These are phyloP conservation scores for Aspergillus campestris DNA, from an alignment of 495 filamentous ascomycete genomes.

Conservation along the genomic window DNA sequence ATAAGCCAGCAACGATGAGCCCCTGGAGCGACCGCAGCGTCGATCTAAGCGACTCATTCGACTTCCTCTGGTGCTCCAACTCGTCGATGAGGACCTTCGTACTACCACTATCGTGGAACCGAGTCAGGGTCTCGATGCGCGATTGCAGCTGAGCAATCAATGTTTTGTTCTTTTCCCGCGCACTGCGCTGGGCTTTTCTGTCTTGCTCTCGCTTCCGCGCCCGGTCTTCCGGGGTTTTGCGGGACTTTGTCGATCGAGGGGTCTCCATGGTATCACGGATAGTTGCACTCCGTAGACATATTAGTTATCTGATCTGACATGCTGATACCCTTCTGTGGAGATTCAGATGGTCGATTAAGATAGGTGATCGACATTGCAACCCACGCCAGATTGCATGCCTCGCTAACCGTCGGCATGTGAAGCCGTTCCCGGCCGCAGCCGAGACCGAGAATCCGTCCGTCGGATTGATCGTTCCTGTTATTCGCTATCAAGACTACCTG, in stretches of 20 bases:
- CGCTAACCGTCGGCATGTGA: too few species aligned
- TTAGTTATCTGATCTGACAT: too few species aligned
- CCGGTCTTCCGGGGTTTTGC: constrained; percentile 5
- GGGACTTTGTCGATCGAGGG: not conserved
- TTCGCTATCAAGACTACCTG: too few species aligned
- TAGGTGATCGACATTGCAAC: too few species aligned
- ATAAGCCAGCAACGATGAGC: constrained; percentile 1
- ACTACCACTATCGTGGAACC: constrained; percentile 7
- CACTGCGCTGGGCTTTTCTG: constrained; percentile 10
- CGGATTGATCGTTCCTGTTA: too few species aligned
- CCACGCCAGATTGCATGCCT: too few species aligned
- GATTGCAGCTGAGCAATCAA: constrained; percentile 7
- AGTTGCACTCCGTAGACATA: too few species aligned
- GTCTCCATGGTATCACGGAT: constrained; percentile 1
- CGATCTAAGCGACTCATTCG: constrained; percentile 4
- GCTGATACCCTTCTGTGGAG: too few species aligned
- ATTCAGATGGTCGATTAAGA: too few species aligned
- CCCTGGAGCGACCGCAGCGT: constrained; percentile 6
- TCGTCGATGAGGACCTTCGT: constrained; percentile 9
- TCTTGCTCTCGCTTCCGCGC: constrained; percentile 11
- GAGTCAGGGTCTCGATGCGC: constrained; percentile 7
- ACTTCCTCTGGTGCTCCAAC: constrained; percentile 7
- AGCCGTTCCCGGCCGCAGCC: too few species aligned
- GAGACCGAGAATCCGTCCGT: too few species aligned
- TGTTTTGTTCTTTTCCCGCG: constrained; percentile 9